A percentile compares a stretch with the other conserved stretches of the same genome.
phyloP scores from a whole-genome alignment of 2,329 filamentous ascomycete species.

The Esteya vermicola region DNA sequence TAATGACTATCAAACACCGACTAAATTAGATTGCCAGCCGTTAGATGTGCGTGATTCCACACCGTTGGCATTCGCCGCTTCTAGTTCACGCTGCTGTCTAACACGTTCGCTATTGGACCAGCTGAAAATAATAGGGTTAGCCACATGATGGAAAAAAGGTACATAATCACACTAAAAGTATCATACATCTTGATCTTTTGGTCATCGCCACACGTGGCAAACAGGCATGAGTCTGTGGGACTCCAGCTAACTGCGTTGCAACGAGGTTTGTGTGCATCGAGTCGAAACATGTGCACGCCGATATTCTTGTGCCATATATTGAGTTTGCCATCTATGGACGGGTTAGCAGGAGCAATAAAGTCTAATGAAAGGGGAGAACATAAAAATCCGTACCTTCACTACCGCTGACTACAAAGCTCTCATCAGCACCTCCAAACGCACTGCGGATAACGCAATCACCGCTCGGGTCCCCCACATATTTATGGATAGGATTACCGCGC shows the following conservation, averaged over 20 bases:
- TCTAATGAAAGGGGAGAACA: no score
- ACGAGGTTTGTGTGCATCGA: constrained; percentile 60
- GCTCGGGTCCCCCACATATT: constrained; percentile 62
- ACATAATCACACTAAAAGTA: no score
- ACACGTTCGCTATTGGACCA: constrained; percentile 24
- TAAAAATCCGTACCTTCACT: constrained; percentile 57
- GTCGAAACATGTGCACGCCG: constrained; percentile 58
- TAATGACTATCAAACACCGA: no score
- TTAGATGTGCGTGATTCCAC: constrained; percentile 8
- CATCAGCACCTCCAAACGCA: constrained; percentile 74
- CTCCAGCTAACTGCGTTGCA: constrained; percentile 90
- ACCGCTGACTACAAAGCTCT: constrained; percentile 83
- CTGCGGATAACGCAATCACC: constrained; percentile 61
- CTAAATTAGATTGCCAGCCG: constrained; percentile 9
- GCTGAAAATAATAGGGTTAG: no score
- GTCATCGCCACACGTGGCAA: constrained; percentile 88
- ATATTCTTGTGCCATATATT: constrained; percentile 87
- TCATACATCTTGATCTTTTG: constrained; percentile 70
- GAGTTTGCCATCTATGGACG: constrained; percentile 43
- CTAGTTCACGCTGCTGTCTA: constrained; percentile 7
- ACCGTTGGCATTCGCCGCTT: constrained; percentile 7
- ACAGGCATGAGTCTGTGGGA: constrained; percentile 65
- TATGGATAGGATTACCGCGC: constrained; percentile 50
- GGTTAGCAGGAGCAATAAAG: no score
- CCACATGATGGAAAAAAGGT: no score